Base-by-base conservation (phyloP, 2,329 filamentous ascomycete species). In the Exophiala phaeomuriformis region DNA sequence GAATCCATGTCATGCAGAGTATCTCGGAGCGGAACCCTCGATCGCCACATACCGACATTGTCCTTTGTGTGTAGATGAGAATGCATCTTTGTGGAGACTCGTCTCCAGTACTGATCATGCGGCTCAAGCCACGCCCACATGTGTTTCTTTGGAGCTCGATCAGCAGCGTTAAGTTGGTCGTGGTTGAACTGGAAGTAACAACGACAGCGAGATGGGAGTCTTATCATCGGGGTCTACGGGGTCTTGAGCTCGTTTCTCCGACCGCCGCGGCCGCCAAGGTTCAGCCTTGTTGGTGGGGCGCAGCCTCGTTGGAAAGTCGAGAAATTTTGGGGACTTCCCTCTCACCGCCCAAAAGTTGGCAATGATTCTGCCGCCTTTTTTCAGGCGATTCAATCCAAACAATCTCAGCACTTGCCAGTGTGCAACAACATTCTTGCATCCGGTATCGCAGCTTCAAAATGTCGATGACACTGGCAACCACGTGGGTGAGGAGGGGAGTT, bases 51-150 rank as follows among this genome's bases (percentile, higher is more conserved):
- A 95, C 91, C 90, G 63, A 81, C 77, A 64, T 95, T 95, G 68
- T 95, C 85, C 69, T 93, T 89, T 30, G 89, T 95, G 68, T 97
- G 90, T 2, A 98, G 76, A 75, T 96, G 91, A 51, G 93, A 94
- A 88, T 98, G 93, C 93, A 98, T 98, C 53, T 53, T 63, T 3
- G 53, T 53, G 39, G 58, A 59, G 52, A 62, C 58, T 55, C 61
- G 55, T 58, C 60, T 62, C 61, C 61, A 63, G 41, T 63, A 63
- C 45, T 53, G 50, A 54, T 63, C 61, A 55, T 63, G 61, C 51
- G 61, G 61, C 47, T 63, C 61, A 31, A 63, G 52, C 61, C 61
- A 63, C 53, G 60, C 60, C 61, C 61, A 63, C 61, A 63, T 63
- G 44, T 43, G 52, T 57, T 7, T 42, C 39, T 10, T 30, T 42